These are phyloP conservation scores for Miscanthus lutarioriparius DNA, from an alignment of 176 grass and related monocot species.

Conservation along the genomic window DNA sequence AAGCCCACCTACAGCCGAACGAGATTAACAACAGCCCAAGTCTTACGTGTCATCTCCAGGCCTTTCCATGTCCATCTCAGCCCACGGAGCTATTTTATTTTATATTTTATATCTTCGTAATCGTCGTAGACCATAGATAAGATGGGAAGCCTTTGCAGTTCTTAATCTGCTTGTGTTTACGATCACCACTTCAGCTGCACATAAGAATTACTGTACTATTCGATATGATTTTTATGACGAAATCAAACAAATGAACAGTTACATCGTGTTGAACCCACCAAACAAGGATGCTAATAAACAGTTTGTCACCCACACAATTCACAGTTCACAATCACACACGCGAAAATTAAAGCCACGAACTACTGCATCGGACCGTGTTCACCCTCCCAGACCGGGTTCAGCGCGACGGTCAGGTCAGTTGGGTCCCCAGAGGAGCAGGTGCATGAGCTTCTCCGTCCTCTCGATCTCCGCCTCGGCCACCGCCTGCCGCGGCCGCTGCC, in stretches of 20 bases:
- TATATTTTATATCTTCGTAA: no score
- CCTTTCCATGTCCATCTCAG: no score
- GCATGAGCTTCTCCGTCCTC: conserved; percentile 65
- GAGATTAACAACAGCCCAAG: no score
- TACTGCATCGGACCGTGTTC: no score
- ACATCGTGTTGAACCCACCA: not conserved
- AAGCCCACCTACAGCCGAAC: no score
- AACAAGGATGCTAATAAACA: not conserved
- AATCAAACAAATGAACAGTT: not conserved
- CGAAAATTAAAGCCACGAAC: not conserved
- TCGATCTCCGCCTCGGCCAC: not conserved
- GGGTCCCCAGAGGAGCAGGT: conserved; percentile 71
- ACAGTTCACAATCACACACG: not conserved
- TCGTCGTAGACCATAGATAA: no score
- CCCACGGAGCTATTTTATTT: no score
- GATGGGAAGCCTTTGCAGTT: no score
- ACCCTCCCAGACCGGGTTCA: no score
- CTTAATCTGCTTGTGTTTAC: not conserved
- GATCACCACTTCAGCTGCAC: not conserved
- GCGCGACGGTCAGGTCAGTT: conserved; percentile 21
- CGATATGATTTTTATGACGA: not conserved
- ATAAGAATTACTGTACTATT: not conserved
- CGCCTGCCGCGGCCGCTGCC: no score
- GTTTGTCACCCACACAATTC: not conserved
- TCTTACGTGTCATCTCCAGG: no score